Conservation (phyloP, 2,329 filamentous ascomycete genomes). For the Colletotrichum falcatum region DNA sequence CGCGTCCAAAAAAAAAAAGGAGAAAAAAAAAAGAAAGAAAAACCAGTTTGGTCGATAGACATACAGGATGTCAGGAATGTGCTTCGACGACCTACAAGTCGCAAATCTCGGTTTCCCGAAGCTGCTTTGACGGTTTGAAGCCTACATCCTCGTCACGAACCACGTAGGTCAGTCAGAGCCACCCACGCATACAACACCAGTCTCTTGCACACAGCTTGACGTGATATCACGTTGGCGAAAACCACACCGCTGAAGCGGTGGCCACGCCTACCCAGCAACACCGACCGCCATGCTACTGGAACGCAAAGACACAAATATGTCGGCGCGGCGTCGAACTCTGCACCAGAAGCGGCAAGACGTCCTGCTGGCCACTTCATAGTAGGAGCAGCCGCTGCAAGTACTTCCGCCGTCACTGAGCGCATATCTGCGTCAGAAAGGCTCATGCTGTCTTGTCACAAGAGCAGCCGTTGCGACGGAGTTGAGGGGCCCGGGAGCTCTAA, state of each 20-base stretch:
- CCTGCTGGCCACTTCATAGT: too few relatives aligned
- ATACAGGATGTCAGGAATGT: not conserved
- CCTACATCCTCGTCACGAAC: not conserved
- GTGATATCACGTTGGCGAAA: not conserved
- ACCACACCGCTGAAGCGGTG: not conserved
- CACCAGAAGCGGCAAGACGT: not conserved
- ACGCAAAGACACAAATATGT: not conserved
- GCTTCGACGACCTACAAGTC: not conserved
- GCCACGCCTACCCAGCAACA: not conserved
- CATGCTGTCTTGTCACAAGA: slow-evolving; percentile 31
- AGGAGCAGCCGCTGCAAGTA: not conserved
- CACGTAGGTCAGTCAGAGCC: slow-evolving; percentile 4
- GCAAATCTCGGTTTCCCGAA: not conserved
- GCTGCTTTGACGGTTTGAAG: not conserved
- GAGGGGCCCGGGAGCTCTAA: slow-evolving; percentile 12
- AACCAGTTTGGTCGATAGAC: not conserved
- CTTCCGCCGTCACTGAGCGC: slow-evolving; percentile 6
- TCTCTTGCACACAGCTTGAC: not conserved
- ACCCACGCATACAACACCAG: not conserved
- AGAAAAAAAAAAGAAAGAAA: too few relatives aligned
- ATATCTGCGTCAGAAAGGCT: slow-evolving; percentile 15
- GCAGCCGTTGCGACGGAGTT: slow-evolving; percentile 3
- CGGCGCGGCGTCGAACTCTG: not conserved
- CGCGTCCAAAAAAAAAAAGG: not conserved
- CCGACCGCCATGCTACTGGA: not conserved